Percentiles rank a stretch among this genome's conserved stretches.
These are phyloP conservation scores for Chaetomium sp. DNA, from an alignment of 2,329 filamentous ascomycete genomes.

Conservation along the genomic window DNA sequence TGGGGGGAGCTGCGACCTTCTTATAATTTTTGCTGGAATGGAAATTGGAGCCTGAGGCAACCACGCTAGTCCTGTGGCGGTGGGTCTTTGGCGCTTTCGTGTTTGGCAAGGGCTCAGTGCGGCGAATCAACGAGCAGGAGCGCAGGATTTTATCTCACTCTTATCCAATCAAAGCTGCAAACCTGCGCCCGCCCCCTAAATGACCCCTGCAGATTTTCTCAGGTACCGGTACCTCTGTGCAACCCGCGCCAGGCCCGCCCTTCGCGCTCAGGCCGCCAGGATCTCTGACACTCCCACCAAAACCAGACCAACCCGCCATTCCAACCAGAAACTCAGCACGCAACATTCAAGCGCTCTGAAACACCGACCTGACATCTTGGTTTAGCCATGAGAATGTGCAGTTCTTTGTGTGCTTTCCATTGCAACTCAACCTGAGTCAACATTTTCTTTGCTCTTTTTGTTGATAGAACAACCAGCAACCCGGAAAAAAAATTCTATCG, in stretches of 20 bases:
- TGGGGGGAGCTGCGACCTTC: constrained; percentile 45
- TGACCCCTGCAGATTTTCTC: constrained; percentile 7
- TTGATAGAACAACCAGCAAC: too few species aligned
- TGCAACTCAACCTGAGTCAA: too few species aligned
- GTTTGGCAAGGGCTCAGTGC: constrained; percentile 30
- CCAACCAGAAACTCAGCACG: constrained; percentile 7
- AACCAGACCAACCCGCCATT: constrained; percentile 9
- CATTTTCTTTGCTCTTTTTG: too few species aligned
- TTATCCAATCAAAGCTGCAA: constrained; percentile 24
- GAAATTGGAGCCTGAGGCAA: constrained; percentile 34
- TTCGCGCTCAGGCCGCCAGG: constrained; percentile 4
- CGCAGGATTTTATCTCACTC: constrained; percentile 36
- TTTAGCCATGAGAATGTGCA: neutral
- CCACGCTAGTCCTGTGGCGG: constrained; percentile 38
- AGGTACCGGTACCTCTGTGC: constrained; percentile 20
- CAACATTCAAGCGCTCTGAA: neutral
- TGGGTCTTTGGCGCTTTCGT: constrained; percentile 34
- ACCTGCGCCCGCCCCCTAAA: constrained; percentile 14
- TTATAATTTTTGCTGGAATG: constrained; percentile 46
- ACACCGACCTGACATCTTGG: neutral
- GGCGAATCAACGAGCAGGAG: constrained; percentile 34
- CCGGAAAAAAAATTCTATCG: too few species aligned
- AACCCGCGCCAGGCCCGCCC: constrained; percentile 8
- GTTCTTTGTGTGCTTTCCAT: too few species aligned
- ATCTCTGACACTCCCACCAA: neutral